Percentiles rank a stretch among this genome's conserved stretches.
Conservation (phyloP, 2,329 filamentous ascomycete genomes). For the Nakataea oryzae region DNA sequence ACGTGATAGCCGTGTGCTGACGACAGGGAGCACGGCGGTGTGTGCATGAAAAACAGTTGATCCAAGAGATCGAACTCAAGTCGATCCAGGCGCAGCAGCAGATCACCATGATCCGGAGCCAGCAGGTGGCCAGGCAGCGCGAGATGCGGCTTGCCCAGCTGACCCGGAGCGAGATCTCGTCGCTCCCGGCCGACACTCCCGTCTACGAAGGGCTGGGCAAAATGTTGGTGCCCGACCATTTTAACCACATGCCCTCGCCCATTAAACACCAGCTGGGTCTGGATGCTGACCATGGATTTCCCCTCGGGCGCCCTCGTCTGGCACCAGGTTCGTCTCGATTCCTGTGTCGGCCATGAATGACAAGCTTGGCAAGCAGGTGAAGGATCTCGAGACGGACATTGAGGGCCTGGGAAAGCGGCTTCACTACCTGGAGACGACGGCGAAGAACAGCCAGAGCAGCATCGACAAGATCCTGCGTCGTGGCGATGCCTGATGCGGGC, state of each 20-base stretch:
- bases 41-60: constrained; percentile 48
- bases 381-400: constrained; percentile 67
- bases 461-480: constrained; percentile 77
- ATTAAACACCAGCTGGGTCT: not conserved
- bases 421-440: constrained; percentile 87
- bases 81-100: constrained; percentile 85
- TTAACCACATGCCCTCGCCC: constrained; percentile 3
- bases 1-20: not conserved
- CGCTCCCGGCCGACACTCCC: constrained; percentile 62
- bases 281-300: not conserved
- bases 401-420: constrained; percentile 77
- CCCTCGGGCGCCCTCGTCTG: not conserved
- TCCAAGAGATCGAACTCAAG: constrained; percentile 89
- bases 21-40: not conserved
- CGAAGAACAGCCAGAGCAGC: constrained; percentile 86
- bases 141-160: constrained; percentile 83
- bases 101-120: constrained; percentile 73
- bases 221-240: constrained; percentile 53
- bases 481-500: constrained; percentile 17
- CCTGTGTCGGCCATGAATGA: constrained; percentile 63
- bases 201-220: constrained; percentile 95
- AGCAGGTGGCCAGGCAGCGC: constrained; percentile 76
- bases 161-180: constrained; percentile 73
- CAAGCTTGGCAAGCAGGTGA: constrained; percentile 65
- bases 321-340: constrained; percentile 71